Percentiles rank a stretch among this genome's conserved stretches.
Evolutionary conservation across 2,329 filamentous ascomycete genomes (phyloP).

Genomic region (Aspergillus tanneri): DNA sequence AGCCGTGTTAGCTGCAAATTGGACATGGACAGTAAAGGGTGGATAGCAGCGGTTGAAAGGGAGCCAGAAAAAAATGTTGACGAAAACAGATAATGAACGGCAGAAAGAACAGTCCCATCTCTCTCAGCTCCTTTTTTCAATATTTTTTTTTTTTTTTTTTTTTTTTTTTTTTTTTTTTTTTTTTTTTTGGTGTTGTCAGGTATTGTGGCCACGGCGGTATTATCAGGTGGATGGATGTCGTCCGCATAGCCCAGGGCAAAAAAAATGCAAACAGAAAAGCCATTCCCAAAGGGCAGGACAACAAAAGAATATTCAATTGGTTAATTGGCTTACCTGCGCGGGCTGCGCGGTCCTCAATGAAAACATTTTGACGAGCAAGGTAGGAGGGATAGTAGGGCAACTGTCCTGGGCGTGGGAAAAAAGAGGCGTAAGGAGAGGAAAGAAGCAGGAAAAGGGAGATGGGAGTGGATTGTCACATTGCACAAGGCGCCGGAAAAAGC

Average conservation of each 20-base stretch:
- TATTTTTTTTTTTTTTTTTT: too few species aligned
- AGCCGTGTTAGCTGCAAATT: conserved; percentile 28
- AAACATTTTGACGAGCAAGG: conserved; percentile 38
- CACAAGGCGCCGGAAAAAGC: conserved; percentile 33
- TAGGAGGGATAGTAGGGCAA: conserved; percentile 3
- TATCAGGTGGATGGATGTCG: conserved; percentile 44
- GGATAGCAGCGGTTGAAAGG: conserved; percentile 45
- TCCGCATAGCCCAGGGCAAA: conserved; percentile 38
- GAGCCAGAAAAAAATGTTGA: conserved; percentile 9
- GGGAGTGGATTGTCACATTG: conserved; percentile 7
- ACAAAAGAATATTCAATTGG: neutral
- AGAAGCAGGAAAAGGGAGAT: conserved; percentile 10
- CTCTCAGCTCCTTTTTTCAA: too few species aligned
- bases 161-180: too few species aligned
- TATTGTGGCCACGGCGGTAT: conserved; percentile 48
- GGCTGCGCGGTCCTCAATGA: conserved; percentile 42
- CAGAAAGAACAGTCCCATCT: too few species aligned
- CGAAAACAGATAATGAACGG: neutral
- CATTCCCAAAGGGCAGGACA: too few species aligned
- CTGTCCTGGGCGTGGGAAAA: conserved; percentile 7
- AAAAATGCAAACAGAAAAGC: too few species aligned
- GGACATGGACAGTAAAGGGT: conserved; percentile 34
- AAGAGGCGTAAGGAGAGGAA: conserved; percentile 16
- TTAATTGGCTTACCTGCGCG: conserved; percentile 37
- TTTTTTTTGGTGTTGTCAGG: too few species aligned